phyloP scores from a whole-genome alignment of 2,329 filamentous ascomycete genomes.

The Orbilia brochopaga region DNA sequence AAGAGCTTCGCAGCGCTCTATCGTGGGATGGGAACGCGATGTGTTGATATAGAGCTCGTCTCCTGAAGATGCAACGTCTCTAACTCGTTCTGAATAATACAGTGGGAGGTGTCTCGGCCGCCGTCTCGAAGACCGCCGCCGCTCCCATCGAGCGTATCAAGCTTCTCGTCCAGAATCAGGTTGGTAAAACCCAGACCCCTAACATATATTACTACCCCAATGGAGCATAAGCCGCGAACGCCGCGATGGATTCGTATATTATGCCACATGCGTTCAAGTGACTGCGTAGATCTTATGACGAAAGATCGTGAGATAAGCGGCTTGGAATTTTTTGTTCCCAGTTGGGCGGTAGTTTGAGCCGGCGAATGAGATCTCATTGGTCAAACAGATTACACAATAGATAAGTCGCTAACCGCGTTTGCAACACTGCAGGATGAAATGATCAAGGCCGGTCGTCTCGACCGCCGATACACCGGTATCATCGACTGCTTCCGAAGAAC shows the following conservation, averaged over 20 bases:
- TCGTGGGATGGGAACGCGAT: conserved; percentile 10
- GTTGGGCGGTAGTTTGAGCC: conserved; percentile 12
- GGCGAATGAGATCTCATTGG: conserved; percentile 29
- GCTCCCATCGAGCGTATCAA: conserved; percentile 99
- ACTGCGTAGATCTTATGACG: conserved; percentile 29
- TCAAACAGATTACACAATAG: conserved; percentile 53
- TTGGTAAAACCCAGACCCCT: conserved; percentile 63
- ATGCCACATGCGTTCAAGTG: background rate
- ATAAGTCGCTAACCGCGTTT: conserved; percentile 48
- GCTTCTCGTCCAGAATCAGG: conserved; percentile 99
- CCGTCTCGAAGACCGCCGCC: conserved; percentile 99
- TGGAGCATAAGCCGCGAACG: background rate
- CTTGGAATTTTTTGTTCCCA: conserved; percentile 31
- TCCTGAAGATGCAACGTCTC: conserved; percentile 50
- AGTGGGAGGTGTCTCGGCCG: conserved; percentile 99
- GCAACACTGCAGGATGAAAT: conserved; percentile 84
- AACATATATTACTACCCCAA: background rate
- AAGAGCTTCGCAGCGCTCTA: conserved; percentile 42
- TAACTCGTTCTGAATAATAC: conserved; percentile 56
- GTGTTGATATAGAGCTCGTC: background rate
- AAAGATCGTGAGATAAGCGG: conserved; percentile 37
- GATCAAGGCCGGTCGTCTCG: conserved; percentile 97
- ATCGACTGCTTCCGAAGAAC: conserved; percentile 94
- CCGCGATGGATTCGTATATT: background rate
- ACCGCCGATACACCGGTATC: conserved; percentile 95